Evolutionary conservation across 495 filamentous ascomycete species (phyloP).

Genomic region (Penicillium salamii): DNA sequence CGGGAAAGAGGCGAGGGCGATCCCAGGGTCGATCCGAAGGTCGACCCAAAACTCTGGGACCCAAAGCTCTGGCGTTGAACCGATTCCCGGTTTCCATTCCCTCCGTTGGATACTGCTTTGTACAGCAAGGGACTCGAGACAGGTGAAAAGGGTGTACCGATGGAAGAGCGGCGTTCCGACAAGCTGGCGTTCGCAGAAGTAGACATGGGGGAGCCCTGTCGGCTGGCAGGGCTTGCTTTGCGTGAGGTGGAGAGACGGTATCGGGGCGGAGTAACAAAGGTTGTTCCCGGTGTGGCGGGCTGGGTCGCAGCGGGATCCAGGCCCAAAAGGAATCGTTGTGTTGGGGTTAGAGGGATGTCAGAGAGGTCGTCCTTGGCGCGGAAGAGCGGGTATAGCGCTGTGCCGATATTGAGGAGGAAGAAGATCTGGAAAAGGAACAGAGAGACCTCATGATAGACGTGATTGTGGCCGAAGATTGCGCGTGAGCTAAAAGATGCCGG

Average conservation of each 20-base stretch:
- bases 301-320: conserved; percentile 64
- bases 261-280: conserved; percentile 80
- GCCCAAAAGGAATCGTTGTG: conserved; percentile 80
- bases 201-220: conserved; percentile 52
- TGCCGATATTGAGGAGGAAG: conserved; percentile 61
- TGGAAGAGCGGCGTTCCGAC: conserved; percentile 36
- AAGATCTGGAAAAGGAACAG: conserved; percentile 54
- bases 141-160: conserved; percentile 48
- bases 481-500: conserved; percentile 17
- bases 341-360: conserved; percentile 89
- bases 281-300: conserved; percentile 61
- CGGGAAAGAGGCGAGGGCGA: conserved; percentile 35
- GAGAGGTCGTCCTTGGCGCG: conserved; percentile 69
- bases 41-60: conserved; percentile 8
- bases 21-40: no score
- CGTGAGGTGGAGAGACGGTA: conserved; percentile 76
- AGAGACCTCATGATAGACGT: conserved; percentile 32
- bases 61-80: conserved; percentile 63
- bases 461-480: conserved; percentile 19
- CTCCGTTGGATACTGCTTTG: conserved; percentile 57
- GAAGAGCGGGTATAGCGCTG: conserved; percentile 66
- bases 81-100: conserved; percentile 44
- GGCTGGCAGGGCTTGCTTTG: conserved; percentile 48
- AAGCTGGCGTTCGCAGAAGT: conserved; percentile 42
- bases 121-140: conserved; percentile 65